Evolutionary conservation across 2,329 filamentous ascomycete genomes (phyloP), one percentile per base, ranked within the genome.

Genomic region (Metarhizium rileyi): DNA sequence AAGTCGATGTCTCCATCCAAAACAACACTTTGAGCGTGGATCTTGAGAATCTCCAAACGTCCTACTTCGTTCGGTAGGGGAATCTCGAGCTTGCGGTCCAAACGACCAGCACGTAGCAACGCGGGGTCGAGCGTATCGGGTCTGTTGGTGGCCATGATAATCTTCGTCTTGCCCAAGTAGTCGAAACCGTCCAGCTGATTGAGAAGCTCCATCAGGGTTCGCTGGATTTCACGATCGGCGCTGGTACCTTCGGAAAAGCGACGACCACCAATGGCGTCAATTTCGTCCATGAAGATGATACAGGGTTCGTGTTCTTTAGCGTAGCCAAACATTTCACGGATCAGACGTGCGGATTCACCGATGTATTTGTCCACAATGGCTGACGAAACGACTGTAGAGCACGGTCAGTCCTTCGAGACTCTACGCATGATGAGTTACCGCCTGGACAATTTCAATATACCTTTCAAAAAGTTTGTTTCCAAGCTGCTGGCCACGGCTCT

Each of bases 281-380:
- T 98, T 72, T 98, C 93, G 76, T 98, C 94, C 93, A 98, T 98
- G 80, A 98, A 98, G 72, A 98, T 98, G 69, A 98, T 98, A 69
- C 93, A 98, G 36, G 93, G 93, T 70, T 98, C 93, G 68, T 98
- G 93, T 68, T 98, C 94, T 72, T 96, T 97, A 62, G 94, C 93
- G 64, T 98, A 98, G 51, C 93, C 94, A 64, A 98, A 98, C 94
- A 98, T 98, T 70, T 98, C 93, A 67, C 93, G 84, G 63, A 98
- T 98, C 57, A 98, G 76, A 57, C 94, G 86, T 35, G 93, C 93
- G 10, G 93, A 98, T 72, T 98, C 93, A 69, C 93, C 93, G 56
- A 98, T 98, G 66, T 98, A 98, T 70, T 98, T 98, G 77, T 98
- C 94, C 55, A 98, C 93, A 63, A 98, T 98, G 26, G 93, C 94